Percentiles rank a stretch among this genome's conserved stretches.
Evolutionary conservation across 805 yeast species (phyloP).

Genomic region (Spathaspora arborariae): DNA sequence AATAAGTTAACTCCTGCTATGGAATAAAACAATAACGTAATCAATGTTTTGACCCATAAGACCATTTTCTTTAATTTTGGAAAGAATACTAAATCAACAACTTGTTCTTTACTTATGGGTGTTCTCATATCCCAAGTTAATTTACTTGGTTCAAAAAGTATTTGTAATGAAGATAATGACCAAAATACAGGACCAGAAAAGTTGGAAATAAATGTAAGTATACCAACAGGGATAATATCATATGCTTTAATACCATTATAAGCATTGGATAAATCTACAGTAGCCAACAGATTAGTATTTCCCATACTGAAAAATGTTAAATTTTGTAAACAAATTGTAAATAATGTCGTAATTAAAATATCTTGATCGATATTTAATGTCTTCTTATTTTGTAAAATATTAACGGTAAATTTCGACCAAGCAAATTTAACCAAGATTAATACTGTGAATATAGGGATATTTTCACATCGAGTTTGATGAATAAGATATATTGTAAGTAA

Average conservation of each 20-base stretch:
- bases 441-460: slow-evolving; percentile 51
- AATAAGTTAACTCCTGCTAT: slow-evolving; percentile 56
- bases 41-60: slow-evolving; percentile 31
- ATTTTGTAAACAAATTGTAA: slow-evolving; percentile 60
- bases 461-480: slow-evolving; percentile 51
- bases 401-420: slow-evolving; percentile 12
- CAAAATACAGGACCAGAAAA: slow-evolving; percentile 85
- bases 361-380: slow-evolving; percentile 14
- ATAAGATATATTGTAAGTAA: slow-evolving; percentile 42
- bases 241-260: slow-evolving; percentile 83
- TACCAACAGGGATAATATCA: slow-evolving; percentile 66
- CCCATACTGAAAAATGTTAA: slow-evolving; percentile 84
- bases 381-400: slow-evolving; percentile 4
- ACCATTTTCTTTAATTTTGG: slow-evolving; percentile 28
- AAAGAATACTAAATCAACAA: slow-evolving; percentile 12
- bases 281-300: slow-evolving; percentile 86
- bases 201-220: slow-evolving; percentile 76
- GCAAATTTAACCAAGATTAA: slow-evolving; percentile 27
- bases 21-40: slow-evolving; percentile 52
- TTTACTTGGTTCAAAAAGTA: slow-evolving; percentile 32
- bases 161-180: slow-evolving; percentile 49
- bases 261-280: slow-evolving; percentile 86
- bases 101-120: slow-evolving; percentile 1
- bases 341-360: slow-evolving; percentile 23
- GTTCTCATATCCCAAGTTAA: slow-evolving; percentile 10